Conservation (phyloP, 305 asterid genomes). For the Fraxinus velutina region DNA sequence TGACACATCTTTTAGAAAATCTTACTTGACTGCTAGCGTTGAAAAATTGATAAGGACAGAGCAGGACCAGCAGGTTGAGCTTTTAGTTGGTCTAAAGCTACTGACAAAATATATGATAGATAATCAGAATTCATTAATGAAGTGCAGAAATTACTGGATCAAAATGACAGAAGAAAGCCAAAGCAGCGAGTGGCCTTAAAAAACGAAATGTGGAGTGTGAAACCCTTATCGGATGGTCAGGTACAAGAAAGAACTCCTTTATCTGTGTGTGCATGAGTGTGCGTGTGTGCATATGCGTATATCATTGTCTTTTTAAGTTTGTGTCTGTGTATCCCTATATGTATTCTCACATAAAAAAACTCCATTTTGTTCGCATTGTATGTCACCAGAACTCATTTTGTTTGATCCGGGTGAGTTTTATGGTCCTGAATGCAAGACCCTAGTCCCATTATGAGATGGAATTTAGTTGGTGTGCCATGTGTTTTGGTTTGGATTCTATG, state of each 20-base stretch:
- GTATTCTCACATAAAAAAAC: slow-evolving; percentile 10
- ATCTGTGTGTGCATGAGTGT: neutral
- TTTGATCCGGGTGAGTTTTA: slow-evolving; percentile 13
- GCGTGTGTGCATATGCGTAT: slow-evolving; percentile 19
- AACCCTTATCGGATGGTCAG: slow-evolving; percentile 95
- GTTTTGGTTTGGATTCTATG: neutral
- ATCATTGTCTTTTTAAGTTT: neutral
- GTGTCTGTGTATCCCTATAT: neutral
- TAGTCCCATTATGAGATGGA: slow-evolving; percentile 6
- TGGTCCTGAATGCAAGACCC: slow-evolving; percentile 14
- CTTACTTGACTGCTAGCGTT: neutral
- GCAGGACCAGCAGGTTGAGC: neutral
- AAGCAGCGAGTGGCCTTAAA: slow-evolving; percentile 80
- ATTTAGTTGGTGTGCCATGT: neutral
- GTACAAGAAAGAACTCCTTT: slow-evolving; percentile 33
- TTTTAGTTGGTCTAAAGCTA: slow-evolving; percentile 16
- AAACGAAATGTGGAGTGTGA: slow-evolving; percentile 86
- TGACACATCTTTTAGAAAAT: slow-evolving; percentile 15
- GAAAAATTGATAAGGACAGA: neutral
- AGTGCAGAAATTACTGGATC: slow-evolving; percentile 89
- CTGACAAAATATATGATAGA: slow-evolving; percentile 5
- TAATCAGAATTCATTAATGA: slow-evolving; percentile 28
- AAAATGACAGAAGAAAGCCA: slow-evolving; percentile 57
- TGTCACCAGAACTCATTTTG: slow-evolving; percentile 12
- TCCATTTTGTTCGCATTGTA: slow-evolving; percentile 4